phyloP scores from a whole-genome alignment of 1,139 yeast species.

The Yueomyces sp. region DNA sequence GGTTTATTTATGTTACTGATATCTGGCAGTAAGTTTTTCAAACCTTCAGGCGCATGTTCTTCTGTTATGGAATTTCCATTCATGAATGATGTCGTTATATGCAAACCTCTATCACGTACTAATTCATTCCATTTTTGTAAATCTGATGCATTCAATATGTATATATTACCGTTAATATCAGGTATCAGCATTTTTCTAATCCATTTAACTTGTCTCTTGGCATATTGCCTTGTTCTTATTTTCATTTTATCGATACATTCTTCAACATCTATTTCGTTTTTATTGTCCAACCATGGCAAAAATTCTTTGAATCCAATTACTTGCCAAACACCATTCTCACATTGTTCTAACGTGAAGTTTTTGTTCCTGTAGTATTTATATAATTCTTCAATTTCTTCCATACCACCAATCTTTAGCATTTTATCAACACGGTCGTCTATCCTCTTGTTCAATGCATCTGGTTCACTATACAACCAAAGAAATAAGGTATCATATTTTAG shows the following conservation, averaged over 20 bases:
- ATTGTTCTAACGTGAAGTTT: conserved; percentile 25
- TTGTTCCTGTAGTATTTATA: conserved; percentile 30
- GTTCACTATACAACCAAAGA: conserved; percentile 78
- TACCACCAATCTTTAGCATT: conserved; percentile 62
- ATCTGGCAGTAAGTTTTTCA: conserved; percentile 24
- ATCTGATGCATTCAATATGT: conserved; percentile 67
- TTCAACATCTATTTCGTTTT: conserved; percentile 23
- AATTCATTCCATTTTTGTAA: conserved; percentile 42
- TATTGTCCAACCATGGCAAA: conserved; percentile 51
- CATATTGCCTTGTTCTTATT: conserved; percentile 71
- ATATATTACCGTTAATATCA: conserved; percentile 59
- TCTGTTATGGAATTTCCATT: conserved; percentile 8
- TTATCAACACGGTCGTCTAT: conserved; percentile 70
- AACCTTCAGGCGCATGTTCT: conserved; percentile 34
- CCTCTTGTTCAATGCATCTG: conserved; percentile 42
- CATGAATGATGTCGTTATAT: conserved; percentile 36
- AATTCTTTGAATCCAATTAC: conserved; percentile 94
- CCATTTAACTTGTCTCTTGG: conserved; percentile 89
- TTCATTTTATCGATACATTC: conserved; percentile 68
- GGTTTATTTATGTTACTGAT: conserved; percentile 32
- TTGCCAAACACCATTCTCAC: conserved; percentile 80
- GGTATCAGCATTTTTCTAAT: conserved; percentile 59
- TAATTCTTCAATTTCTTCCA: conserved; percentile 54
- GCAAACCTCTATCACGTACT: conserved; percentile 45
- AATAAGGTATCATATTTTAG: conserved; percentile 56